These are phyloP conservation scores for Lagenidium sp. DNA, from an alignment of 352 stramenopile genomes.

Conservation along the genomic window DNA sequence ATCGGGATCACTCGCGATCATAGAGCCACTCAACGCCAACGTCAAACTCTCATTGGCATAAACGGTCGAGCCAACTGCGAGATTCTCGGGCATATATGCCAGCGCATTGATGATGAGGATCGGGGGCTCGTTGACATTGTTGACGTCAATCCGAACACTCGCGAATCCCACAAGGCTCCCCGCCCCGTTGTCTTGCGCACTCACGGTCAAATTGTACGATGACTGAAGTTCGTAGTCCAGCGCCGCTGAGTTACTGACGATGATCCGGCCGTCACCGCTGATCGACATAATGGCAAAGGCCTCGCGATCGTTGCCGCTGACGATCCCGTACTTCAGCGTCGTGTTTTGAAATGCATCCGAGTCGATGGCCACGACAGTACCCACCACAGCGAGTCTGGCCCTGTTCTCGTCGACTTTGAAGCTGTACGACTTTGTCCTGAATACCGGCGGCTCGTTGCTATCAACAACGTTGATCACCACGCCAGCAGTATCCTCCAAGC, in stretches of 20 bases:
- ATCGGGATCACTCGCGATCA: conserved; percentile 10
- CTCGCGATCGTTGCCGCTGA: conserved; percentile 25
- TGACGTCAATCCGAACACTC: conserved; percentile 11
- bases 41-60: not conserved
- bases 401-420: conserved; percentile 32
- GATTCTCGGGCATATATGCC: conserved; percentile 20
- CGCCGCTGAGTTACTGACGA: conserved; percentile 17
- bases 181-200: conserved; percentile 17
- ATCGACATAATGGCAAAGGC: conserved; percentile 32
- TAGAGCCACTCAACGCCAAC: conserved; percentile 6
- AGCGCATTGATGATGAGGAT: conserved; percentile 1
- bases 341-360: conserved; percentile 39
- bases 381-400: conserved; percentile 18
- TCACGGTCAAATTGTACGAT: conserved; percentile 14
- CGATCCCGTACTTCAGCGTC: conserved; percentile 34
- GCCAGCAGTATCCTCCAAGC: conserved; percentile 10
- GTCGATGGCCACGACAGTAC: conserved; percentile 23
- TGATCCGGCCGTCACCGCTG: conserved; percentile 19
- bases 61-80: not conserved
- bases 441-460: conserved; percentile 35
- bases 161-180: conserved; percentile 14
- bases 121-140: conserved; percentile 21
- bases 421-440: conserved; percentile 17
- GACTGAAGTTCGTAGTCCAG: conserved; percentile 35
- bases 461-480: conserved; percentile 30